Base-by-base conservation (phyloP, 2,329 filamentous ascomycete species). In the Curvularia eragrostidis region DNA sequence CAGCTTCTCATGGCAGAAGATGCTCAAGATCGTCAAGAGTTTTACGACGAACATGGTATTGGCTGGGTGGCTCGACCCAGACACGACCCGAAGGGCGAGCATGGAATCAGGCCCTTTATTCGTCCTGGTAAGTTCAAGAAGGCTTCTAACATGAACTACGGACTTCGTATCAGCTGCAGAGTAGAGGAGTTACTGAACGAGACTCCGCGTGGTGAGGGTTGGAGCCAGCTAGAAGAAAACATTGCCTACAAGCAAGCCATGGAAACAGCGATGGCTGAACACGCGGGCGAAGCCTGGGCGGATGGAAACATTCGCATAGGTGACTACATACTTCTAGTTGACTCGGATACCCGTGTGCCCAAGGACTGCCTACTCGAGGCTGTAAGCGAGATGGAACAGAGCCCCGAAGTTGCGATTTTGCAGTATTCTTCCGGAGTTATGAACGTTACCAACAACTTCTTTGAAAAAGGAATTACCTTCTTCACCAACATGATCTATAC, bases 221-320 rank as follows among this genome's bases (percentile, higher is more conserved):
- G 72, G 73, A 64, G 53, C 12, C 74, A 79, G 54, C 64, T 75
- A 34, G 67, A 77, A 13, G 74, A 77, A 28, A 65, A 71, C 24
- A 75, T 75, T 64, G 75, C 68, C 2, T 76, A 74, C 52, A 39
- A 44, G 3, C 43, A 59, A 2, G 63, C 63, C 13, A 54, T 93
- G 41, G 84, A 86, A 64, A 84, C 89, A 58, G 85, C 89, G 18
- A 82, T 93, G 36, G 83, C 87, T 46, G 85, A 77, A 43, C 74
- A 90, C 55, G 87, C 87, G 18, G 85, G 88, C 26, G 89, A 89
- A 26, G 91, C 67, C 8, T 76, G 89, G 89, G 91, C 91, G 18
- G 91, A 92, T 71, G 92, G 91, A 61, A 93, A 95, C 75, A 89
- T 96, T 66, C 90, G 91, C 50, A 82, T 96, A 21, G 92, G 92